Conservation (phyloP, 202 grass and related monocot species). For the Bolboschoenoplectus hybrid region DNA sequence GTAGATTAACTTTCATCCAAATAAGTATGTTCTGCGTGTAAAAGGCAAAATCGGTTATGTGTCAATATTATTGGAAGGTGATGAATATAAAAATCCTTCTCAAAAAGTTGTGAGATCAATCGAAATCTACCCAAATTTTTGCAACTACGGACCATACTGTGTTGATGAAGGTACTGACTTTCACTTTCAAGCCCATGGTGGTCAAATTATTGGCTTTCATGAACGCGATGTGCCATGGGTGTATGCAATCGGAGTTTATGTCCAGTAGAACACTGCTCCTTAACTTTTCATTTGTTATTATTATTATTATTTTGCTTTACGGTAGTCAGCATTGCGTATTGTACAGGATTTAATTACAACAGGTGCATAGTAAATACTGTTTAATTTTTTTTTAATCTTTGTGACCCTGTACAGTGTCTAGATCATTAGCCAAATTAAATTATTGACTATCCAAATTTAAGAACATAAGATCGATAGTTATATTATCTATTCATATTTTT, state of each 20-base stretch:
- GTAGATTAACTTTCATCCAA: not conserved
- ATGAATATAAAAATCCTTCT: not conserved
- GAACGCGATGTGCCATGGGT: not conserved
- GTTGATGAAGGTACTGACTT: not conserved
- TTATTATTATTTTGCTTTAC: too few species aligned
- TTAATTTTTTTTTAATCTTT: too few species aligned
- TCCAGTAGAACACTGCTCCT: too few species aligned
- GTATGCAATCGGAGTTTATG: not conserved
- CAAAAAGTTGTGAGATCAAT: not conserved
- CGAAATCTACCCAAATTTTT: not conserved
- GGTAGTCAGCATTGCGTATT: too few species aligned
- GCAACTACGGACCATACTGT: not conserved
- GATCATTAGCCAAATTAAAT: too few species aligned
- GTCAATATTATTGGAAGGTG: not conserved
- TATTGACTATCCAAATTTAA: too few species aligned
- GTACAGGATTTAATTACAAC: too few species aligned
- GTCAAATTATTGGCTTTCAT: not conserved
- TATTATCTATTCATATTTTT: too few species aligned
- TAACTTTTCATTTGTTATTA: too few species aligned
- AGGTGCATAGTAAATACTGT: too few species aligned
- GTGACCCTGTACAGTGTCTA: too few species aligned
- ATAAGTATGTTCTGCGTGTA: not conserved
- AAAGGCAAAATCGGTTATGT: not conserved
- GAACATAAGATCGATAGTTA: too few species aligned
- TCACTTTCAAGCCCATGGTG: not conserved